Percentiles rank a stretch among this genome's conserved stretches.
These are phyloP conservation scores for Aspergillus calidoustus DNA, from an alignment of 2,329 filamentous ascomycete genomes.

Conservation along the genomic window DNA sequence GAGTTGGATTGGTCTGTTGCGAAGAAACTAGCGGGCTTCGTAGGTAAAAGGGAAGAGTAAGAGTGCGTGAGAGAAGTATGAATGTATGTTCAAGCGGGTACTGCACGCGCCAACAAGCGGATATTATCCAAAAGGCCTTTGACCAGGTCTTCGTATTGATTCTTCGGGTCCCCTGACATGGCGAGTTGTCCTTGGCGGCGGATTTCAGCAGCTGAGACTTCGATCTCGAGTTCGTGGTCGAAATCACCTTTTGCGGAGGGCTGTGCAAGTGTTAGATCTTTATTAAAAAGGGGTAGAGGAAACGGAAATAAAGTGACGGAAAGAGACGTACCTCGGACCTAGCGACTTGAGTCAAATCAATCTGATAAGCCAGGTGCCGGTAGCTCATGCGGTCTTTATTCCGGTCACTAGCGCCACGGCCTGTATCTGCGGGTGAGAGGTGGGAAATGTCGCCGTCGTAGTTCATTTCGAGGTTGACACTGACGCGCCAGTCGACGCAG, in stretches of 20 bases:
- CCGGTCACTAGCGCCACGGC: constrained; percentile 59
- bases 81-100: constrained; percentile 36
- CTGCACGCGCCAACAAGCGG: constrained; percentile 48
- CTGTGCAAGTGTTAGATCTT: constrained; percentile 20
- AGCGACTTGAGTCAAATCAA: constrained; percentile 92
- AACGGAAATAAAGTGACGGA: not conserved
- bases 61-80: constrained; percentile 15
- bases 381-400: constrained; percentile 93
- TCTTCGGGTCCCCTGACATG: constrained; percentile 42
- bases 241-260: constrained; percentile 43
- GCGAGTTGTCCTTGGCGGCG: constrained; percentile 50
- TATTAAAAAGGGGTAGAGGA: not conserved
- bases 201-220: constrained; percentile 52
- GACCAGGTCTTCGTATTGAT: constrained; percentile 52
- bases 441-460: constrained; percentile 71
- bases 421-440: constrained; percentile 50
- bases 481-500: constrained; percentile 88
- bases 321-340: constrained; percentile 49
- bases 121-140: constrained; percentile 56
- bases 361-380: constrained; percentile 81
- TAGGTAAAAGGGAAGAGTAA: not conserved
- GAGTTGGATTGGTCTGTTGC: not conserved
- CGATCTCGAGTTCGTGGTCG: constrained; percentile 56
- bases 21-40: not conserved
- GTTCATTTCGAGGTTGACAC: constrained; percentile 91